A percentile compares a stretch with the other conserved stretches of the same genome.
Conservation (phyloP, 2,329 filamentous ascomycete genomes). For the Fusarium mexicanum region DNA sequence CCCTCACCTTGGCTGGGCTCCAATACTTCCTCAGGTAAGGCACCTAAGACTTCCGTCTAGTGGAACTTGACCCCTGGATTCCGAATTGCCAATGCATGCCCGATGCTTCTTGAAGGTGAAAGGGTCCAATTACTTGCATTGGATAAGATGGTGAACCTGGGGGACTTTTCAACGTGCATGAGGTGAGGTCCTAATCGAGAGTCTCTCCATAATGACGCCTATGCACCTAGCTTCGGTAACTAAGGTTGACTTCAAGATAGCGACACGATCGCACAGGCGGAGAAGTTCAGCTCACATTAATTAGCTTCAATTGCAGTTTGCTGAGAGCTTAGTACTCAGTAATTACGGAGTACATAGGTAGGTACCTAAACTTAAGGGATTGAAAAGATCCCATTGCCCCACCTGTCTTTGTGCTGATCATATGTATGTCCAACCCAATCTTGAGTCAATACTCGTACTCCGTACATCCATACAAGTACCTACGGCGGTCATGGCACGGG, state of each 20-base stretch:
- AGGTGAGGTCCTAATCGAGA: not conserved
- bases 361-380: not conserved
- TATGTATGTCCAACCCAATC: not conserved
- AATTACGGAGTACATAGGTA: not conserved
- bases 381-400: not conserved
- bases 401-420: conserved; percentile 14
- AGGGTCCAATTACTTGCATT: conserved; percentile 25
- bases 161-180: conserved; percentile 18
- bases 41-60: conserved; percentile 20
- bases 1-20: not conserved
- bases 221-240: not conserved
- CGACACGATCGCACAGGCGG: not conserved
- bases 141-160: not conserved
- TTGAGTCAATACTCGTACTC: not conserved
- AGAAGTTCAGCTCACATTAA: conserved; percentile 1
- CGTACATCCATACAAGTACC: not conserved
- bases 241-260: not conserved
- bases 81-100: conserved; percentile 7
- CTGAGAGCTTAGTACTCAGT: not conserved
- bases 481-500: conserved; percentile 17
- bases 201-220: not conserved
- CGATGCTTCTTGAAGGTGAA: not conserved
- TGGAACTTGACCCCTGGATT: conserved; percentile 23
- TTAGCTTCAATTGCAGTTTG: conserved; percentile 10
- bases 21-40: conserved; percentile 31